Evolutionary conservation across 2,329 filamentous ascomycete species (phyloP).

Genomic region (Gaeumannomyces tritici): DNA sequence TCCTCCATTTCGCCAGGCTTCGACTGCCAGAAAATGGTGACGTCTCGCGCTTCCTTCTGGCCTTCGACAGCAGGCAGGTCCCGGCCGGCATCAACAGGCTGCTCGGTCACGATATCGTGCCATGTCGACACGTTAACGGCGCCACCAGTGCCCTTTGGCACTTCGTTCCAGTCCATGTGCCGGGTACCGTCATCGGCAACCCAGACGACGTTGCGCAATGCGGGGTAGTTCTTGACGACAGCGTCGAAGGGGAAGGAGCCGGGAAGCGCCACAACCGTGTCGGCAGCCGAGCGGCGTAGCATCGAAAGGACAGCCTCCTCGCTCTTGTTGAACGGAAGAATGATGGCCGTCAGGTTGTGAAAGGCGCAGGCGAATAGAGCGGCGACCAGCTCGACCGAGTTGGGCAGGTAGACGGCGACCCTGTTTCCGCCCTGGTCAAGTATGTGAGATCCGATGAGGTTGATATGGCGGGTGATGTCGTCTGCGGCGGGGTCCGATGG

Average conservation of each 20-base stretch:
- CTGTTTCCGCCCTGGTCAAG: conserved; percentile 62
- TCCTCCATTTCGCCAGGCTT: conserved; percentile 46
- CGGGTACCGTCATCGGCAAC: conserved; percentile 83
- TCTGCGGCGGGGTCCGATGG: conserved; percentile 25
- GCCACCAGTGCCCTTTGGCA: conserved; percentile 66
- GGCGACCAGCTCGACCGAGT: conserved; percentile 80
- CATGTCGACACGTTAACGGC: conserved; percentile 79
- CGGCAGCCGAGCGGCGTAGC: conserved; percentile 63
- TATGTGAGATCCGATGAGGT: conserved; percentile 70
- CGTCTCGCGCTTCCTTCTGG: conserved; percentile 39
- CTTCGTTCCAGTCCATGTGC: conserved; percentile 92
- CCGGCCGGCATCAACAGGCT: conserved; percentile 43
- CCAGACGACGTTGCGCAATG: conserved; percentile 75
- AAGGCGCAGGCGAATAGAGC: conserved; percentile 84
- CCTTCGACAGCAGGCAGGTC: conserved; percentile 57
- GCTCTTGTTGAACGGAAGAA: conserved; percentile 74
- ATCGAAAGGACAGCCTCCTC: conserved; percentile 61
- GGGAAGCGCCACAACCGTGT: conserved; percentile 75
- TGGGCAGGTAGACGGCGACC: conserved; percentile 84
- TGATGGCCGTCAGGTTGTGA: conserved; percentile 74
- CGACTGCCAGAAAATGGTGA: conserved; percentile 59
- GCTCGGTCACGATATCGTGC: conserved; percentile 77
- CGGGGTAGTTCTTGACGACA: conserved; percentile 58
- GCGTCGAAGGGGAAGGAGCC: conserved; percentile 76
- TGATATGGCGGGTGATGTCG: conserved; percentile 76